Conservation (phyloP, 2,329 filamentous ascomycete species). For the Aspergillus awamori region DNA sequence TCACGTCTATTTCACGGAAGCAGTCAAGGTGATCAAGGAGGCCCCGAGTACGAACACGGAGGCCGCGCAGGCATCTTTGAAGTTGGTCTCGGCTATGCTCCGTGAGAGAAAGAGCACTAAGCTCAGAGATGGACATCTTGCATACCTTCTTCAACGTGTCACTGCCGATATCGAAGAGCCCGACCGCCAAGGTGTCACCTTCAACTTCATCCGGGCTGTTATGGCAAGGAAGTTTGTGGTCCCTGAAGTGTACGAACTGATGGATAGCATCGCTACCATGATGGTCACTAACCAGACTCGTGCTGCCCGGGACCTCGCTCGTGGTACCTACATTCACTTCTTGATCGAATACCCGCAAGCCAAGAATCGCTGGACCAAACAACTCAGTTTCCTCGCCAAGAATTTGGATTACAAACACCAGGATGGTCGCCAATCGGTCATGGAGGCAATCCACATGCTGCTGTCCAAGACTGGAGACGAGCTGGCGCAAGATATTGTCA, state of each 20-base stretch:
- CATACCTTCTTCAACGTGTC: constrained; percentile 78
- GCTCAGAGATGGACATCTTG: constrained; percentile 79
- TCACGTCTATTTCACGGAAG: constrained; percentile 81
- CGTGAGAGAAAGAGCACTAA: constrained; percentile 75
- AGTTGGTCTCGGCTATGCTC: constrained; percentile 81
- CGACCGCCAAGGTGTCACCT: constrained; percentile 87
- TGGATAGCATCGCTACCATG: constrained; percentile 84
- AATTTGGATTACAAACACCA: constrained; percentile 90
- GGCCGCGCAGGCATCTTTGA: constrained; percentile 82
- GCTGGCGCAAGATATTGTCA: constrained; percentile 78
- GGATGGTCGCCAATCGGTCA: constrained; percentile 85
- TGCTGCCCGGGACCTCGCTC: constrained; percentile 80
- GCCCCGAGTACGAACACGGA: constrained; percentile 80
- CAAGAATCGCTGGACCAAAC: constrained; percentile 84
- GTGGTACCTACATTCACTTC: constrained; percentile 92
- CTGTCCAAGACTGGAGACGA: constrained; percentile 81
- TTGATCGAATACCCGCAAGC: constrained; percentile 92
- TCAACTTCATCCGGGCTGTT: constrained; percentile 88
- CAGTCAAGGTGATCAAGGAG: constrained; percentile 76
- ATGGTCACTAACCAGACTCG: constrained; percentile 97
- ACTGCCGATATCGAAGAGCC: constrained; percentile 91
- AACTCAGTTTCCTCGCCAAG: constrained; percentile 82
- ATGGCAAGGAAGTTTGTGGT: constrained; percentile 84
- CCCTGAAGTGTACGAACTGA: constrained; percentile 83
- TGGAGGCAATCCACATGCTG: constrained; percentile 88